Conservation (phyloP, 129 eudicot species). For the Tagetes patula region DNA sequence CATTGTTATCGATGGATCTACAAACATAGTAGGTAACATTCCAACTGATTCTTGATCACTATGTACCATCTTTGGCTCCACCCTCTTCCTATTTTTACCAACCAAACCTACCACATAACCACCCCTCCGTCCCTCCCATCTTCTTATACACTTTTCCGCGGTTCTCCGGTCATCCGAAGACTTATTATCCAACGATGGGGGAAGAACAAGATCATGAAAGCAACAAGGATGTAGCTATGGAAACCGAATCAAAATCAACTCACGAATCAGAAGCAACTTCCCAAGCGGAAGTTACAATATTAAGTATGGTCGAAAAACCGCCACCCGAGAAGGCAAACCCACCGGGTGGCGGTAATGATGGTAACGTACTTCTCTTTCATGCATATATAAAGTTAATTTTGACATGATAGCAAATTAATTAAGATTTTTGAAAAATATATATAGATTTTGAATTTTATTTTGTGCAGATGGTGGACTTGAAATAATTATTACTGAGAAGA, state of each 20-base stretch:
- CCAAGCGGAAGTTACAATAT: slow-evolving; percentile 9
- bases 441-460: neutral
- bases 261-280: neutral
- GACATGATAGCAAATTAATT: neutral
- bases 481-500: slow-evolving; percentile 51
- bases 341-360: slow-evolving; percentile 4
- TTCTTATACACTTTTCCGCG: neutral
- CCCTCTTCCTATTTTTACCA: slow-evolving; percentile 34
- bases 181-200: slow-evolving; percentile 19
- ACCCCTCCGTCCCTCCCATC: slow-evolving; percentile 1
- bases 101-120: slow-evolving; percentile 36
- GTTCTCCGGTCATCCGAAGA: neutral
- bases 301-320: slow-evolving; percentile 19
- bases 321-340: slow-evolving; percentile 17
- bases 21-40: slow-evolving; percentile 41
- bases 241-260: slow-evolving; percentile 7
- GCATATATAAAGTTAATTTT: neutral
- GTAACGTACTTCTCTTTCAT: neutral
- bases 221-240: slow-evolving; percentile 16
- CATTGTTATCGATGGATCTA: slow-evolving; percentile 23
- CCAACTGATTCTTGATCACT: slow-evolving; percentile 40
- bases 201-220: slow-evolving; percentile 18
- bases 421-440: neutral
- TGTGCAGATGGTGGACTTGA: slow-evolving; percentile 47
- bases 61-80: slow-evolving; percentile 36